Percentiles rank a stretch among this genome's conserved stretches.
phyloP scores from a whole-genome alignment of 768 basidiomycete species.

The Astraeus odoratus region DNA sequence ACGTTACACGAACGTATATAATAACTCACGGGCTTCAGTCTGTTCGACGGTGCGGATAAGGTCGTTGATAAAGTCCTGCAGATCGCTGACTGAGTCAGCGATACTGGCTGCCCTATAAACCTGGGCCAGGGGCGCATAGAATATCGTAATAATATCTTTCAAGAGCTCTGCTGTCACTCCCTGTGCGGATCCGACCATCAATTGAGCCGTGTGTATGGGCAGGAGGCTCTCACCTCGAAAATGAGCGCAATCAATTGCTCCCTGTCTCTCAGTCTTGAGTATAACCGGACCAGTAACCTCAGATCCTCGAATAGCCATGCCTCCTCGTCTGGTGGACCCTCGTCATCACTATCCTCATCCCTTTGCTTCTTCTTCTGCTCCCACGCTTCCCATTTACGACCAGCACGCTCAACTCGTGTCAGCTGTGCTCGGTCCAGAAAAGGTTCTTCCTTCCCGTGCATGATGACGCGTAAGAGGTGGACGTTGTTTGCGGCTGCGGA shows the following conservation, averaged over 20 bases:
- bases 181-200: conserved; percentile 34
- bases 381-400: conserved; percentile 76
- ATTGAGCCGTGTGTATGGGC: not conserved
- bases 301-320: conserved; percentile 96
- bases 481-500: conserved; percentile 73
- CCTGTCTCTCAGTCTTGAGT: conserved; percentile 75
- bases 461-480: conserved; percentile 71
- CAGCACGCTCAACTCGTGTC: conserved; percentile 71
- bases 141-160: conserved; percentile 98
- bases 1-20: conserved; percentile 1
- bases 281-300: conserved; percentile 68
- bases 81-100: conserved; percentile 83
- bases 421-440: conserved; percentile 70
- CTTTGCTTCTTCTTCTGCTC: conserved; percentile 33
- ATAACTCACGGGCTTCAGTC: conserved; percentile 75
- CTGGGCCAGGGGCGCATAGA: conserved; percentile 93
- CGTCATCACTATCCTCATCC: conserved; percentile 72
- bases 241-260: conserved; percentile 90
- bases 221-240: conserved; percentile 64
- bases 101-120: conserved; percentile 98
- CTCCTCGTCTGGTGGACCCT: conserved; percentile 90
- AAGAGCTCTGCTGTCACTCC: conserved; percentile 91
- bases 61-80: conserved; percentile 93
- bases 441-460: conserved; percentile 75
- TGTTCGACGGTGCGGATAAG: conserved; percentile 90